phyloP scores from a whole-genome alignment of 2,329 filamentous ascomycete species.

The Fusarium xylarioides region DNA sequence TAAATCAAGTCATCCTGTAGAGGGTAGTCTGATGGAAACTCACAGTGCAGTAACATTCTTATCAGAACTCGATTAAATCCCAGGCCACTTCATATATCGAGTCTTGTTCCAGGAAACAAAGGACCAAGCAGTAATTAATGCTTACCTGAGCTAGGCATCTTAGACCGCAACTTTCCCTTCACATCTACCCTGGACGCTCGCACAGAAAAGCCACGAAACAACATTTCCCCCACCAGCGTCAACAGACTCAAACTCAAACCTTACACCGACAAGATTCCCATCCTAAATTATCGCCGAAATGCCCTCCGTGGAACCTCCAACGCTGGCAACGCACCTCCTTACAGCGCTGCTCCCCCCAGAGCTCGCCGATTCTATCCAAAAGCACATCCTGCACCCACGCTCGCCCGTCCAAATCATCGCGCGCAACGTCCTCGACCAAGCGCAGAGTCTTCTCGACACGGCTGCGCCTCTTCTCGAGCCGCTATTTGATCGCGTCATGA shows the following conservation, averaged over 20 bases:
- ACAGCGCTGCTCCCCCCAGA: slow-evolving; percentile 57
- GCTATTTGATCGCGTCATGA: slow-evolving; percentile 51
- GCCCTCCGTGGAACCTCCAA: slow-evolving; percentile 44
- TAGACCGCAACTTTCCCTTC: slow-evolving; percentile 30
- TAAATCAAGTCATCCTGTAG: neutral
- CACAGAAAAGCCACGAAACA: slow-evolving; percentile 29
- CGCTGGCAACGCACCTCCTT: slow-evolving; percentile 48
- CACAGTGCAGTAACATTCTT: neutral
- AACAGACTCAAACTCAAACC: neutral
- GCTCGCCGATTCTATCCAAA: slow-evolving; percentile 54
- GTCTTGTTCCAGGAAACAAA: neutral
- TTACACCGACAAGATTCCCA: neutral
- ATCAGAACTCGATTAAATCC: neutral
- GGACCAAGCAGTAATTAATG: neutral
- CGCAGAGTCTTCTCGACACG: slow-evolving; percentile 42
- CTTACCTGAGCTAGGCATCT: neutral
- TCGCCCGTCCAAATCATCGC: slow-evolving; percentile 56
- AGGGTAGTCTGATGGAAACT: neutral
- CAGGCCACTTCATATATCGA: neutral
- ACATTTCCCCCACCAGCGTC: slow-evolving; percentile 15
- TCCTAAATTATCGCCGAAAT: slow-evolving; percentile 2
- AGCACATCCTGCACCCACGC: slow-evolving; percentile 57
- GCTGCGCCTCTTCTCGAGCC: slow-evolving; percentile 56
- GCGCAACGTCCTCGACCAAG: slow-evolving; percentile 46
- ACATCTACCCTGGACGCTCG: slow-evolving; percentile 23